Conservation (phyloP, 257 asterid species). For the Solanum chiquidenum region DNA sequence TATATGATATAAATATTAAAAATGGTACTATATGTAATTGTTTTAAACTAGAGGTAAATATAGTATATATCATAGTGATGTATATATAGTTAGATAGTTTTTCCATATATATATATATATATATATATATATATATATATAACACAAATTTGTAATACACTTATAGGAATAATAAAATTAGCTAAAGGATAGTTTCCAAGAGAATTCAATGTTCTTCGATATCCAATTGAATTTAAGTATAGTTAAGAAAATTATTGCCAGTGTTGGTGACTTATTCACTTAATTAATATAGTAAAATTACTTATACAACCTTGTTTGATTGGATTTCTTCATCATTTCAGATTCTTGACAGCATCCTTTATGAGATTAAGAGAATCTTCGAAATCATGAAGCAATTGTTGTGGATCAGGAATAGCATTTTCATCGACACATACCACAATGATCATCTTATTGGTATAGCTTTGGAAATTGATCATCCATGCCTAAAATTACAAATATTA, state of each 20-base stretch:
- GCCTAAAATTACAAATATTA: slow-evolving; percentile 4
- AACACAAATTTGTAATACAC: too few relatives aligned
- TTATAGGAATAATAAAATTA: too few relatives aligned
- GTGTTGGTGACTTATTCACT: background rate
- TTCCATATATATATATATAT: too few relatives aligned
- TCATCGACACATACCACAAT: slow-evolving; percentile 30
- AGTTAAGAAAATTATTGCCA: background rate
- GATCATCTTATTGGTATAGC: slow-evolving; percentile 21
- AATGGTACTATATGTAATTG: too few relatives aligned
- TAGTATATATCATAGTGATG: too few relatives aligned
- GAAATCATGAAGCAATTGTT: slow-evolving; percentile 19
- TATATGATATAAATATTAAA: too few relatives aligned
- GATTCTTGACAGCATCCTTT: slow-evolving; percentile 6
- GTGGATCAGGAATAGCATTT: slow-evolving; percentile 25
- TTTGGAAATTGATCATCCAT: slow-evolving; percentile 24
- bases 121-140: too few relatives aligned
- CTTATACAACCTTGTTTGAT: background rate
- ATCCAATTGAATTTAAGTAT: background rate
- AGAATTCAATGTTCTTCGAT: background rate
- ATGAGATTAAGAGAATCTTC: slow-evolving; percentile 22
- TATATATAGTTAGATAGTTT: too few relatives aligned
- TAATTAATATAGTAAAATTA: background rate
- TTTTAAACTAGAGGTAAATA: too few relatives aligned
- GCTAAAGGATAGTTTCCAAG: too few relatives aligned
- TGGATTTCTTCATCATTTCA: background rate